These are phyloP conservation scores for Fusarium illudens DNA, from an alignment of 2,329 filamentous ascomycete species.

Conservation along the genomic window DNA sequence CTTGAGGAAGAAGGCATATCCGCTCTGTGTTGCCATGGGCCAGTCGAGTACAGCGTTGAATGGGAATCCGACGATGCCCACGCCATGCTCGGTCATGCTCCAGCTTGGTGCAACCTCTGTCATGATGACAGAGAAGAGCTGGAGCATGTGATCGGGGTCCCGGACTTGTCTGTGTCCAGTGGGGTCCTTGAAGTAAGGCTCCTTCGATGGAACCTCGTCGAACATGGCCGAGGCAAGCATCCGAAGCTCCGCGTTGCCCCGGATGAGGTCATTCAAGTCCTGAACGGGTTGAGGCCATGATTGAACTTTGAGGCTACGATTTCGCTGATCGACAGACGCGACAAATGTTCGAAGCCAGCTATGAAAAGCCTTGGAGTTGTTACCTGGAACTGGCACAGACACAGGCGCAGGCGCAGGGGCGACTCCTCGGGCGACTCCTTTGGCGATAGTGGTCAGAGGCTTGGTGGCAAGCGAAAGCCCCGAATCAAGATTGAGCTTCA, in stretches of 20 bases:
- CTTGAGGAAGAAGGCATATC: conserved; percentile 19
- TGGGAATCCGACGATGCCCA: conserved; percentile 7
- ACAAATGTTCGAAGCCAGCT: neutral
- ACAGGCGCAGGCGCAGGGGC: neutral
- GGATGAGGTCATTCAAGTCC: conserved; percentile 6
- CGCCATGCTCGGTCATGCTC: conserved; percentile 1
- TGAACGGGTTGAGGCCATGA: neutral
- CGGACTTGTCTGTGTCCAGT: conserved; percentile 22
- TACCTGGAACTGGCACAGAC: rapidly evolving
- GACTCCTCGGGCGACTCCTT: too few species aligned
- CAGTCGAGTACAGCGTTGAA: conserved; percentile 16
- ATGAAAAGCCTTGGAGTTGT: neutral
- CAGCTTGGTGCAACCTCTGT: conserved; percentile 26
- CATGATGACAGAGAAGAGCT: conserved; percentile 29
- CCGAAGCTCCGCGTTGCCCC: conserved; percentile 30
- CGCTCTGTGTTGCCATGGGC: conserved; percentile 19
- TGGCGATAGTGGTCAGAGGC: too few species aligned
- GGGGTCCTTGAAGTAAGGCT: conserved; percentile 26
- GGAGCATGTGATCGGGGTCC: conserved; percentile 34
- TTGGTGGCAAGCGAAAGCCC: neutral
- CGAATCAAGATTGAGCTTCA: neutral
- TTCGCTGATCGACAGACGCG: neutral
- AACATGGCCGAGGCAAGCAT: conserved; percentile 33
- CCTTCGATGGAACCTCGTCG: conserved; percentile 34
- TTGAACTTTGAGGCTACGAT: neutral